These are phyloP conservation scores for Trametes cubensis DNA, from an alignment of 768 basidiomycete species.

Conservation along the genomic window DNA sequence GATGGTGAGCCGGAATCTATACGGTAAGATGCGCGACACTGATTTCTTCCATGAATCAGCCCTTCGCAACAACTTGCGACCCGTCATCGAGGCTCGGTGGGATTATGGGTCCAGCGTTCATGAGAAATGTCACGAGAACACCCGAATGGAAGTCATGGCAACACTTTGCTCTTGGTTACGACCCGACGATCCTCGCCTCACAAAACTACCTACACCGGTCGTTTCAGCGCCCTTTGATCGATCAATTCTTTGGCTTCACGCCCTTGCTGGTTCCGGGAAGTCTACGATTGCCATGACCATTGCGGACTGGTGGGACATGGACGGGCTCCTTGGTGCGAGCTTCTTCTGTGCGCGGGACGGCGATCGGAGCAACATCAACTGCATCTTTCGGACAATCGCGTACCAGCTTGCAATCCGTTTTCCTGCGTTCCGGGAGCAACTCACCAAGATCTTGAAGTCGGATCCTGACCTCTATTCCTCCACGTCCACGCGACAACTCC, in stretches of 20 bases:
- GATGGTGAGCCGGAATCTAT: no score
- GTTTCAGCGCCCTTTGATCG: background rate
- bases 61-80: no score
- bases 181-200: background rate
- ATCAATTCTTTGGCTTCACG: constrained; percentile 18
- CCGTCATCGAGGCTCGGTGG: no score
- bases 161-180: background rate
- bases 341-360: constrained; percentile 22
- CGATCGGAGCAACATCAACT: constrained; percentile 9
- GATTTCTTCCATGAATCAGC: no score
- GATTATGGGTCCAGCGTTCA: no score
- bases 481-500: constrained; percentile 4
- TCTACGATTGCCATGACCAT: constrained; percentile 17
- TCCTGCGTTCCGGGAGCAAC: background rate
- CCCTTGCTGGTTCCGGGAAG: constrained; percentile 20
- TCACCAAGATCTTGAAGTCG: constrained; percentile 1
- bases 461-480: constrained; percentile 1
- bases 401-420: constrained; percentile 15
- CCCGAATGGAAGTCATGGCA: background rate
- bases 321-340: constrained; percentile 16
- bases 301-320: constrained; percentile 1
- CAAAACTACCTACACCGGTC: background rate
- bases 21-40: no score
- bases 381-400: constrained; percentile 22
- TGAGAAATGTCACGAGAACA: no score